These are phyloP conservation scores for Zopfia rhizophila DNA, from an alignment of 2,329 filamentous ascomycete species.

Conservation along the genomic window DNA sequence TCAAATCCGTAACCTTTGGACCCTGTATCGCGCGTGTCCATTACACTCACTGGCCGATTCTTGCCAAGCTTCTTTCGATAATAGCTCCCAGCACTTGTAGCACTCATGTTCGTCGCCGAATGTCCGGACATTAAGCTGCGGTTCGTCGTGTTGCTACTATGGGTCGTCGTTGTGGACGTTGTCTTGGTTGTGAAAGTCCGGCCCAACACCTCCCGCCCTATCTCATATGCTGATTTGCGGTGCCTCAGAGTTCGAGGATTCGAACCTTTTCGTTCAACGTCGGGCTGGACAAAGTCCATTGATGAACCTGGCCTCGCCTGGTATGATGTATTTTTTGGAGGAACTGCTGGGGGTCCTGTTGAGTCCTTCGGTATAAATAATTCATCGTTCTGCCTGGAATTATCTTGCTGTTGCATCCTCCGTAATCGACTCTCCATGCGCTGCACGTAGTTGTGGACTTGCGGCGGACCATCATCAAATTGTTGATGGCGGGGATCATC, in stretches of 20 bases:
- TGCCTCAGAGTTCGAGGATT: conserved; percentile 58
- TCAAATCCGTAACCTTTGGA: conserved; percentile 51
- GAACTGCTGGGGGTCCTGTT: conserved; percentile 65
- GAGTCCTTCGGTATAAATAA: conserved; percentile 58
- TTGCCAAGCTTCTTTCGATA: conserved; percentile 74
- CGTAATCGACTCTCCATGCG: conserved; percentile 88
- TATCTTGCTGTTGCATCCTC: conserved; percentile 69
- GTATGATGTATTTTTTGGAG: conserved; percentile 64
- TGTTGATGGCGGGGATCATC: conserved; percentile 55
- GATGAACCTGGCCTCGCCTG: conserved; percentile 52
- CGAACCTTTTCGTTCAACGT: conserved; percentile 42
- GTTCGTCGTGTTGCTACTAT: conserved; percentile 76
- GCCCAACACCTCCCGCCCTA: conserved; percentile 74
- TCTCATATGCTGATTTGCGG: conserved; percentile 81
- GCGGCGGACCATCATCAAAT: conserved; percentile 70
- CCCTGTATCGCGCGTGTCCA: conserved; percentile 63
- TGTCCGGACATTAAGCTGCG: conserved; percentile 93
- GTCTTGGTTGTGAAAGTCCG: conserved; percentile 91
- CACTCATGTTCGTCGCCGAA: conserved; percentile 90
- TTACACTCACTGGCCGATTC: conserved; percentile 69
- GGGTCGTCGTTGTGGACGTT: conserved; percentile 75
- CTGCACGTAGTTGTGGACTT: conserved; percentile 86
- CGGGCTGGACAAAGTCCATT: conserved; percentile 38
- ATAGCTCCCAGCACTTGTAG: conserved; percentile 93
- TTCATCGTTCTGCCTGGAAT: conserved; percentile 53